Base-by-base conservation (phyloP, 2,329 filamentous ascomycete species). In the Pseudonectria buxi region DNA sequence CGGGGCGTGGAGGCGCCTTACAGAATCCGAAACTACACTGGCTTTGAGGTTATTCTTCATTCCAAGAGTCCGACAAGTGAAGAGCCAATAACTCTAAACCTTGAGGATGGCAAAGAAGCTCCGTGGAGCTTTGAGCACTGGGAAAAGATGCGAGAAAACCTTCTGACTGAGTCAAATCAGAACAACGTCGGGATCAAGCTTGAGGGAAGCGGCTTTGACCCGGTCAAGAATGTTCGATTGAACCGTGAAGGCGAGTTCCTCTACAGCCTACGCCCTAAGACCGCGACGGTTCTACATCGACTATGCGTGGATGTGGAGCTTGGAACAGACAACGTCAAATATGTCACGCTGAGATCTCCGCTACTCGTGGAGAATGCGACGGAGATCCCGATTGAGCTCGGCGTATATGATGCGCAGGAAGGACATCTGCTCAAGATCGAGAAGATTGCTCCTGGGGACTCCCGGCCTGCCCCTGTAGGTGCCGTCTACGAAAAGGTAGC, bases 111-210 rank as follows among this genome's bases (percentile, higher is more conserved):
- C 7, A 78, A 94, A 53, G 92, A 98, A 61, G 80, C 78, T 3
- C 87, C 90, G 1, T 98, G 92, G 92, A 83, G 88, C 46, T 98
- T 98, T 45, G 92, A 98, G 61, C 88, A 95, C 48, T 92, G 90
- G 65, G 89, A 88, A 47, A 92, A 92, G 51, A 94, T 95, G 73
- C 84, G 92, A 61, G 92, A 98, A 62, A 94, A 84, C 32, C 70
- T 98, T 6, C 80, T 87, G 5, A 82, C 87, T 0, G 92, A 98
- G 56, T 84, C 80, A 7, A 83, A 79, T 40, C 81, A 81, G 33
- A 84, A 86, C 15, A 70, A 85, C 44, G 86, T 98, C 27, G 81
- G 84, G 10, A 74, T 96, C 24, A 80, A 83, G 40, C 75, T 98
- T 1, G 88, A 98, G 54, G 88, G 86, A 26, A 96, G 90, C 53